Percentiles rank a stretch among this genome's conserved stretches.
phyloP scores from a whole-genome alignment of 805 yeast species.

The Candida railenensis region DNA sequence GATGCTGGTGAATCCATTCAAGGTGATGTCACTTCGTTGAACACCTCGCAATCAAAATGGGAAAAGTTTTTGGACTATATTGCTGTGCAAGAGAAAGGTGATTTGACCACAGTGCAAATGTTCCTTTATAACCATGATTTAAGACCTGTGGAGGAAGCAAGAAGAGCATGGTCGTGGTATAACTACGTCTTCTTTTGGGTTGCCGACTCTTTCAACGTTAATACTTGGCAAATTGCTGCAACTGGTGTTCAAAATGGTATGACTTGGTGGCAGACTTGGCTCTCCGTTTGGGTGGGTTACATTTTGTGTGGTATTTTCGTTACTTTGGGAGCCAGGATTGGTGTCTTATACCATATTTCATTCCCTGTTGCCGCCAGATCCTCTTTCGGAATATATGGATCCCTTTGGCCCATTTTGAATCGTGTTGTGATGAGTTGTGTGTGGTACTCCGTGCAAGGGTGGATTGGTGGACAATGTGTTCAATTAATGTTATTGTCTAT shows the following conservation, averaged over 20 bases:
- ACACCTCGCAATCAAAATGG: slow-evolving; percentile 8
- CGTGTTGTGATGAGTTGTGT: slow-evolving; percentile 84
- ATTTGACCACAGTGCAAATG: slow-evolving; percentile 55
- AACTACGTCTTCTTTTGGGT: slow-evolving; percentile 82
- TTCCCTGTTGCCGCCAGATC: slow-evolving; percentile 83
- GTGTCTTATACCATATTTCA: slow-evolving; percentile 75
- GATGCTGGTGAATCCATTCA: slow-evolving; percentile 1
- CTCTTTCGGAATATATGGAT: slow-evolving; percentile 84
- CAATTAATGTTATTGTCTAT: slow-evolving; percentile 74
- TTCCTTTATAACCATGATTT: slow-evolving; percentile 75
- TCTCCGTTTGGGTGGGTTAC: slow-evolving; percentile 87
- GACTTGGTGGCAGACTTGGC: slow-evolving; percentile 91
- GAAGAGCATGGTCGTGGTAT: slow-evolving; percentile 86
- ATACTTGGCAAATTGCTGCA: slow-evolving; percentile 89
- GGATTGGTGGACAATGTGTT: slow-evolving; percentile 83
- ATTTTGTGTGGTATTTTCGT: slow-evolving; percentile 67
- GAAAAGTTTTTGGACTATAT: slow-evolving; percentile 9
- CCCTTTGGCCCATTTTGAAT: slow-evolving; percentile 84
- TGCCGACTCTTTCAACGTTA: slow-evolving; percentile 86
- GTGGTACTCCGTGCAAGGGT: slow-evolving; percentile 87
- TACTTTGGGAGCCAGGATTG: slow-evolving; percentile 70
- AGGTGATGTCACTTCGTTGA: slow-evolving; percentile 4
- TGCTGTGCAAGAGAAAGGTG: slow-evolving; percentile 36
- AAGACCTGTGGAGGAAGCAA: slow-evolving; percentile 69
- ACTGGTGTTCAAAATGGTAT: slow-evolving; percentile 77